These are phyloP conservation scores for Decorospora gaudefroyi DNA, from an alignment of 2,329 filamentous ascomycete genomes.

Conservation along the genomic window DNA sequence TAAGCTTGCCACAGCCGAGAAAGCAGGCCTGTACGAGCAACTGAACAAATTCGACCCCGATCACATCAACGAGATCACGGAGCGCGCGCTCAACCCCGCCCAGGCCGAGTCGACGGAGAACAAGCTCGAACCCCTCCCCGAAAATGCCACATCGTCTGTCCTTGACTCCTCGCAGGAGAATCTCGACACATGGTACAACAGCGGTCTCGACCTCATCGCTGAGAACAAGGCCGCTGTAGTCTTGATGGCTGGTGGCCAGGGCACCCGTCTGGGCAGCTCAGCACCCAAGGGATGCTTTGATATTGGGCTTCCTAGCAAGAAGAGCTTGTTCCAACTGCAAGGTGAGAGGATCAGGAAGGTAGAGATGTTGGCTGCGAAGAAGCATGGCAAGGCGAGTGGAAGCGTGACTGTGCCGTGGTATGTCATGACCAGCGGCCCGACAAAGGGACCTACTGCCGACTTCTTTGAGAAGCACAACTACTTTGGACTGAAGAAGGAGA, in stretches of 20 bases:
- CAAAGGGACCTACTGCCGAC: conserved; percentile 84
- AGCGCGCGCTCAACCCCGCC: conserved; percentile 79
- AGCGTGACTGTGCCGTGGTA: conserved; percentile 86
- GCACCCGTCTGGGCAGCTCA: conserved; percentile 90
- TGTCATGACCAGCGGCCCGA: conserved; percentile 98
- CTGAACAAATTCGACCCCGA: conserved; percentile 79
- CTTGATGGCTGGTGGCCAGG: conserved; percentile 96
- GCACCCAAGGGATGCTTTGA: conserved; percentile 97
- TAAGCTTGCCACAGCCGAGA: conserved; percentile 71
- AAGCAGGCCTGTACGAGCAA: conserved; percentile 79
- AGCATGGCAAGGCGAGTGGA: conserved; percentile 62
- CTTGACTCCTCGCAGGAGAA: conserved; percentile 82
- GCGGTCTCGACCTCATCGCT: conserved; percentile 67
- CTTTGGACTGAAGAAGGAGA: conserved; percentile 84
- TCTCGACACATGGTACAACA: conserved; percentile 81
- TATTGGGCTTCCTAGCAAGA: conserved; percentile 88
- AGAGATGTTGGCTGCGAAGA: conserved; percentile 76
- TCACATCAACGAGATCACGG: conserved; percentile 84
- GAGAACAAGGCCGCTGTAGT: conserved; percentile 80
- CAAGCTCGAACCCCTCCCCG: conserved; percentile 82
- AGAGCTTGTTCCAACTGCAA: conserved; percentile 97
- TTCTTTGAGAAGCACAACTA: conserved; percentile 90
- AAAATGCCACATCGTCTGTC: conserved; percentile 83
- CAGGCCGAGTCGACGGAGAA: conserved; percentile 58
- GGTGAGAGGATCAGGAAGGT: conserved; percentile 89